phyloP scores from a whole-genome alignment of 768 basidiomycete species.

The Hericium erinaceus region DNA sequence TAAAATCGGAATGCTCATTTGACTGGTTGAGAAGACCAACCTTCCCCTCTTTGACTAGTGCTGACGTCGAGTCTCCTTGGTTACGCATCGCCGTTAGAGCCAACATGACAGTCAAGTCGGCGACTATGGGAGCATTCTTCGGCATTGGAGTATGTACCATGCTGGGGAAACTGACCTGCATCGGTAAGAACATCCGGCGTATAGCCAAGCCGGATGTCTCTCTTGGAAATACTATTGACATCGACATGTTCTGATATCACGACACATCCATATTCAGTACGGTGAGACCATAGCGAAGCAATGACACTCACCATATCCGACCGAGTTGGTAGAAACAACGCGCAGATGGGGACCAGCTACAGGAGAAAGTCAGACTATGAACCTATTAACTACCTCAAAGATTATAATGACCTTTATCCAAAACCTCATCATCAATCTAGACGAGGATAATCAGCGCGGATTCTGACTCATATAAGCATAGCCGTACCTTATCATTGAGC shows the following conservation, averaged over 20 bases:
- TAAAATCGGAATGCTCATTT: neutral
- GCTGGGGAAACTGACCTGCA: constrained; percentile 45
- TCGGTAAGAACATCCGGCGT: constrained; percentile 93
- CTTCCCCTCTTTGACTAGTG: constrained; percentile 59
- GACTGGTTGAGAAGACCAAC: constrained; percentile 29
- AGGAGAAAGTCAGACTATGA: neutral
- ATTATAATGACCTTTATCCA: constrained; percentile 40
- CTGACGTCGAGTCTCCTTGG: constrained; percentile 37
- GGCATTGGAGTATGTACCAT: neutral
- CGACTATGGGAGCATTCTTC: constrained; percentile 44
- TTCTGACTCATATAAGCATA: constrained; percentile 1
- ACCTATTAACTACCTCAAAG: neutral
- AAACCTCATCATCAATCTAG: constrained; percentile 66
- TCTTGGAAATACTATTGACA: constrained; percentile 44
- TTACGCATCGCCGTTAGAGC: constrained; percentile 90
- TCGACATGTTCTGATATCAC: constrained; percentile 72
- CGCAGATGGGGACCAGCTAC: constrained; percentile 49
- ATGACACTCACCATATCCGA: constrained; percentile 60
- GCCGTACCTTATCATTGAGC: constrained; percentile 58
- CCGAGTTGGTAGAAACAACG: constrained; percentile 90
- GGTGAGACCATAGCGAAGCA: neutral
- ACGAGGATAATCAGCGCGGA: constrained; percentile 2
- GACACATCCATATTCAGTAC: neutral
- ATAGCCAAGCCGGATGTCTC: constrained; percentile 71
- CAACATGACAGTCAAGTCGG: constrained; percentile 85